These are phyloP conservation scores for Chrysopogon serrulatus DNA, from an alignment of 176 grass and related monocot species.

Conservation along the genomic window DNA sequence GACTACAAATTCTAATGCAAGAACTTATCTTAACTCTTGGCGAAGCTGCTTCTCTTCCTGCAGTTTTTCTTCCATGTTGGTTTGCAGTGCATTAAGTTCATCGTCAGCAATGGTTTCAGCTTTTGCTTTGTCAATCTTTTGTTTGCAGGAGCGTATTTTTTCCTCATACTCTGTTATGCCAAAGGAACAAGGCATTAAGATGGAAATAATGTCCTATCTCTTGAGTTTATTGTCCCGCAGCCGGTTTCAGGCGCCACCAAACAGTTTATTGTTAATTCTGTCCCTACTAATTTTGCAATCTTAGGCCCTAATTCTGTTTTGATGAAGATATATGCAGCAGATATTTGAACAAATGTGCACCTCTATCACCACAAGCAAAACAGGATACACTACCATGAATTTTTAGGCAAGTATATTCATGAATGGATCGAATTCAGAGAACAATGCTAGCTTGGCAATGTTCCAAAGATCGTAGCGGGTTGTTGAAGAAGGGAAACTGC, in stretches of 20 bases:
- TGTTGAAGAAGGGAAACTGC: neutral
- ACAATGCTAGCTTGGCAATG: neutral
- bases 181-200: slow-evolving; percentile 16
- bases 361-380: neutral
- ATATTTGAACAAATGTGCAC: neutral
- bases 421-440: neutral
- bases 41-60: slow-evolving; percentile 50
- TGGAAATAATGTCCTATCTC: neutral
- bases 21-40: slow-evolving; percentile 74
- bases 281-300: neutral
- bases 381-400: neutral
- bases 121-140: slow-evolving; percentile 50
- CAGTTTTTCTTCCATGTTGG: slow-evolving; percentile 49
- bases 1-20: slow-evolving; percentile 23
- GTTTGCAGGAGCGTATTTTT: slow-evolving; percentile 43
- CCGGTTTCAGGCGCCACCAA: neutral
- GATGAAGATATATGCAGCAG: neutral
- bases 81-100: slow-evolving; percentile 50
- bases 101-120: slow-evolving; percentile 48
- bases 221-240: neutral
- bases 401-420: neutral
- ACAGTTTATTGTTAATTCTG: neutral
- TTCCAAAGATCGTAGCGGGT: neutral
- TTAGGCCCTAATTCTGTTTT: neutral
- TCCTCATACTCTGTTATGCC: slow-evolving; percentile 54